These are phyloP conservation scores for Colletotrichum siamense DNA, from an alignment of 2,329 filamentous ascomycete genomes.

Conservation along the genomic window DNA sequence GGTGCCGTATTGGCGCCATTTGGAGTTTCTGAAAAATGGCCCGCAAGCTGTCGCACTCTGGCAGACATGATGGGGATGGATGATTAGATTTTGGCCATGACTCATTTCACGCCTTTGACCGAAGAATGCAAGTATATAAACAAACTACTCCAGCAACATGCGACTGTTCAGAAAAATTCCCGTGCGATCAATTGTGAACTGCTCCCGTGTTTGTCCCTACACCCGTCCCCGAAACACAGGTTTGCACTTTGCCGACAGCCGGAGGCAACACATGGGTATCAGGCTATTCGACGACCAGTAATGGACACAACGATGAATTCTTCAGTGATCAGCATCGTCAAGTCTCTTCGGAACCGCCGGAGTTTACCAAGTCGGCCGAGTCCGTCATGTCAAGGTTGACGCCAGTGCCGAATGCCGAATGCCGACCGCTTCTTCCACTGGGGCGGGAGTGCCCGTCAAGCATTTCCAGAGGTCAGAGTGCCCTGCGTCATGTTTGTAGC, in stretches of 20 bases:
- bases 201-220: neutral
- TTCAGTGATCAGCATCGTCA: neutral
- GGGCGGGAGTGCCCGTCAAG: neutral
- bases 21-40: neutral
- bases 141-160: neutral
- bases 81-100: neutral
- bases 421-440: neutral
- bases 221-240: neutral
- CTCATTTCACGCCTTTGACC: neutral
- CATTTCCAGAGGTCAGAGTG: neutral
- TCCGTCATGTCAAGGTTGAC: neutral
- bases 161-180: neutral
- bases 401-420: neutral
- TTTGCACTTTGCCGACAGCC: neutral
- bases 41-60: neutral
- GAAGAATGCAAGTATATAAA: neutral
- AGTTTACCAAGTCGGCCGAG: neutral
- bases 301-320: neutral
- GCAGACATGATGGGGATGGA: neutral
- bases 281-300: neutral
- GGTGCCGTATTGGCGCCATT: neutral
- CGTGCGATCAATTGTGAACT: neutral
- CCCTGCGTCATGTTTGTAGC: neutral
- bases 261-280: neutral
- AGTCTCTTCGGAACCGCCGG: neutral